Evolutionary conservation across 495 filamentous ascomycete genomes (phyloP).

Genomic region (Hypoxylon perforatum): DNA sequence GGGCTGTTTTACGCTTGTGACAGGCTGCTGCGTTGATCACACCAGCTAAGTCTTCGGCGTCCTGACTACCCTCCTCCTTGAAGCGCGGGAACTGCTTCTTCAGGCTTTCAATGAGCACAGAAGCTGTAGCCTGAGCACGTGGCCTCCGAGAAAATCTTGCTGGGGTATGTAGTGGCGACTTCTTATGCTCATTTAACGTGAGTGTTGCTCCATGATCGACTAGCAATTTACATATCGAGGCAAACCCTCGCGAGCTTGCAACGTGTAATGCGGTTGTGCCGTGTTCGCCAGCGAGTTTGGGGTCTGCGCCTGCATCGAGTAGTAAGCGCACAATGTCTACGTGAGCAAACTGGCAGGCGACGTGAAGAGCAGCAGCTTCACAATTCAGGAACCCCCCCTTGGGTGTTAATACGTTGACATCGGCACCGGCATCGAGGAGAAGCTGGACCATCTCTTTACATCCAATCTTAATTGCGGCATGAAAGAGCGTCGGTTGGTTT

Average conservation of each 20-base stretch:
- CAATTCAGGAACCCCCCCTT: neutral
- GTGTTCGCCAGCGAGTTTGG: neutral
- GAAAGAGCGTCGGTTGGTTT: neutral
- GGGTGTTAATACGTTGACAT: neutral
- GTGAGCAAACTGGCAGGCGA: constrained; percentile 32
- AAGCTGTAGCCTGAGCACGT: neutral
- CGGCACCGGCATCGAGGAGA: constrained; percentile 15
- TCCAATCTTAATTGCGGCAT: neutral
- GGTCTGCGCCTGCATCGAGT: constrained; percentile 16
- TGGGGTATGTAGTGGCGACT: constrained; percentile 3
- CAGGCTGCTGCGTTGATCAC: constrained; percentile 1
- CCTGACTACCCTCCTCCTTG: constrained; percentile 1
- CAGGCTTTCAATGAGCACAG: constrained; percentile 5
- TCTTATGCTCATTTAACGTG: neutral
- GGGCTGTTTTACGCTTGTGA: neutral
- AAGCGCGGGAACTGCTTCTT: constrained; percentile 6
- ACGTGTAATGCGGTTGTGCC: constrained; percentile 3
- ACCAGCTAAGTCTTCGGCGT: neutral
- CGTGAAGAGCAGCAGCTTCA: constrained; percentile 24
- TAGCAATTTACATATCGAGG: constrained; percentile 8
- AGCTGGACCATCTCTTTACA: constrained; percentile 5
- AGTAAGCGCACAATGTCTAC: constrained; percentile 30
- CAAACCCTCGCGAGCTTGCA: constrained; percentile 6
- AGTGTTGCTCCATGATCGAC: constrained; percentile 1
- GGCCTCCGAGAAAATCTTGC: constrained; percentile 8